These are phyloP conservation scores for Coemansia sp. DNA, from an alignment of 192 early-diverging fungal genomes.

Conservation along the genomic window DNA sequence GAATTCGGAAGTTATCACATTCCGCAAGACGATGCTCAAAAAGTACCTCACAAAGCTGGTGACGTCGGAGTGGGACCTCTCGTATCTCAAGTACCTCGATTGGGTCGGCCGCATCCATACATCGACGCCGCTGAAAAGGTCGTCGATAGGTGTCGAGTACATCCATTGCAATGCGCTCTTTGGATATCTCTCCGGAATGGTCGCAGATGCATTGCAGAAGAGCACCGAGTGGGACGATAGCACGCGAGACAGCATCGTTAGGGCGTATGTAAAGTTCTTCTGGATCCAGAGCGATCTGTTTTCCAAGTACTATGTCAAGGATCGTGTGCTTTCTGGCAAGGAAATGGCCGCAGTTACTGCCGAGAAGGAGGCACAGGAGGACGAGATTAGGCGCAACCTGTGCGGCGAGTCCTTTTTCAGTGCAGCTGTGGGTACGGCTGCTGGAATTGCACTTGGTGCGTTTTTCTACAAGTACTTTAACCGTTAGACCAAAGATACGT, in stretches of 20 bases:
- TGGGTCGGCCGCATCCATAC: conserved; percentile 82
- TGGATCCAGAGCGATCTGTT: conserved; percentile 89
- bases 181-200: conserved; percentile 63
- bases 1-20: conserved; percentile 73
- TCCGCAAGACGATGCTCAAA: conserved; percentile 74
- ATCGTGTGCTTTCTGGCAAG: conserved; percentile 52
- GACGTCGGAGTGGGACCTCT: conserved; percentile 45
- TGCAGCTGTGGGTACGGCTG: conserved; percentile 24
- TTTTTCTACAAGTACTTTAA: conserved; percentile 24
- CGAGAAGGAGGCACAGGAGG: conserved; percentile 20
- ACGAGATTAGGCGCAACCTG: conserved; percentile 31
- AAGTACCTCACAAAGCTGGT: conserved; percentile 75
- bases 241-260: conserved; percentile 58
- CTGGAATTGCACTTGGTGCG: conserved; percentile 26
- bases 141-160: conserved; percentile 80
- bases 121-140: conserved; percentile 70
- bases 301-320: conserved; percentile 71
- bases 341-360: conserved; percentile 32
- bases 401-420: conserved; percentile 44
- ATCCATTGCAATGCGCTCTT: conserved; percentile 81
- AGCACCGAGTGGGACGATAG: conserved; percentile 60
- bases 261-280: conserved; percentile 79
- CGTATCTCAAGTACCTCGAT: conserved; percentile 74
- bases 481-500: neutral
- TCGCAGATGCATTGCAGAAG: conserved; percentile 60